Evolutionary conservation across 108 stramenopile species (phyloP).

Genomic region (Stephanodiscus minutulus): DNA sequence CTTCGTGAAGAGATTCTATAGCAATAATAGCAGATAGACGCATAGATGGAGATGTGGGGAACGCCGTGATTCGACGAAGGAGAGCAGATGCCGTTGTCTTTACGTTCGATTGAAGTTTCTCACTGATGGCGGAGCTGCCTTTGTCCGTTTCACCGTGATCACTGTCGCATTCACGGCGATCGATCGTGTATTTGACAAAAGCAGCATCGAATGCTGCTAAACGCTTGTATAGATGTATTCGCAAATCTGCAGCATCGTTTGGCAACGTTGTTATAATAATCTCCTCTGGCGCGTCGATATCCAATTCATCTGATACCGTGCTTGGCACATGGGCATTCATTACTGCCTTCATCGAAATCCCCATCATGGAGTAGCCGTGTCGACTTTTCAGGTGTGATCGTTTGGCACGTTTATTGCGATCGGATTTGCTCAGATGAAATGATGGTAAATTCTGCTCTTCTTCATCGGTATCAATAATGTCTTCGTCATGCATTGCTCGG

Average conservation of each 20-base stretch:
- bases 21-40: slow-evolving; percentile 20
- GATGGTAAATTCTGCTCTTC: not conserved
- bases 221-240: slow-evolving; percentile 38
- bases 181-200: slow-evolving; percentile 1
- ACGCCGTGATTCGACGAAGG: slow-evolving; percentile 1
- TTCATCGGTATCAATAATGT: not conserved
- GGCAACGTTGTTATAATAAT: slow-evolving; percentile 13
- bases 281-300: not conserved
- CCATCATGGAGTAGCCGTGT: slow-evolving; percentile 23
- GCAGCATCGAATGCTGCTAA: slow-evolving; percentile 16
- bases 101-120: not conserved
- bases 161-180: not conserved
- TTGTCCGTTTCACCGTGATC: not conserved
- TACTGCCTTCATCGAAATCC: slow-evolving; percentile 32
- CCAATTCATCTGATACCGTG: not conserved
- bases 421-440: slow-evolving; percentile 14
- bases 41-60: slow-evolving; percentile 23
- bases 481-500: slow-evolving; percentile 25
- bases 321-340: slow-evolving; percentile 20
- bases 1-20: slow-evolving; percentile 24
- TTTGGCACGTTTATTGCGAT: slow-evolving; percentile 26
- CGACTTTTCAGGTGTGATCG: slow-evolving; percentile 1
- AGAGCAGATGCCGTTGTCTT: slow-evolving; percentile 10
- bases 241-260: slow-evolving; percentile 25
- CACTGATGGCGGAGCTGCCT: not conserved